phyloP scores from a whole-genome alignment of 108 stramenopile species.

The Cyclotella baltica region DNA sequence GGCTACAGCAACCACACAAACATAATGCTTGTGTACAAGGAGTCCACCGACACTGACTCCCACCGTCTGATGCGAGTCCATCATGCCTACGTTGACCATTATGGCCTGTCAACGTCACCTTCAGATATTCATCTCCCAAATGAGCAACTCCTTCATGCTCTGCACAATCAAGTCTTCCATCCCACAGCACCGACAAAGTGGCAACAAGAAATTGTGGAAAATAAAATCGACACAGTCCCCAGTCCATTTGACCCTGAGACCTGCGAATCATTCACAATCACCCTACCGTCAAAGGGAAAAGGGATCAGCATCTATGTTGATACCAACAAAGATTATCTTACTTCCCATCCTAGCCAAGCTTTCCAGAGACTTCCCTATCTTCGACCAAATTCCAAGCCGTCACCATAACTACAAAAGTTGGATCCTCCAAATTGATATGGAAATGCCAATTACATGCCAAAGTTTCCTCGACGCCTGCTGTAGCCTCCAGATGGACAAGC shows the following conservation, averaged over 20 bases:
- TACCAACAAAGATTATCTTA: too few species aligned
- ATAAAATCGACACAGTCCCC: not conserved
- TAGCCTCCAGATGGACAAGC: too few species aligned
- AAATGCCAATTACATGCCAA: too few species aligned
- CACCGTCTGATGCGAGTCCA: not conserved
- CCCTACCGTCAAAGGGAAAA: constrained; percentile 4
- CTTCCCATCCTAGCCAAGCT: too few species aligned
- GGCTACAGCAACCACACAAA: constrained; percentile 4
- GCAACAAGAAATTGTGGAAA: not conserved
- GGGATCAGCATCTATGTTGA: not conserved
- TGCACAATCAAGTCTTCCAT: too few species aligned
- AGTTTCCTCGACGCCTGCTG: too few species aligned
- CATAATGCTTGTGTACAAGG: not conserved
- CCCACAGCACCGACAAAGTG: not conserved
- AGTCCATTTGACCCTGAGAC: not conserved
- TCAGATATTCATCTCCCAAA: not conserved
- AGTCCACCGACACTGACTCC: not conserved
- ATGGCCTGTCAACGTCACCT: not conserved
- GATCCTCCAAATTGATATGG: too few species aligned
- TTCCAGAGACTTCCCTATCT: too few species aligned
- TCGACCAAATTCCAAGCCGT: too few species aligned
- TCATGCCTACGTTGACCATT: not conserved
- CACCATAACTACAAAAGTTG: too few species aligned
- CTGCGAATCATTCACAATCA: not conserved
- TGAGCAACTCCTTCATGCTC: not conserved